These are phyloP conservation scores for Prunus persica DNA, from an alignment of 306 rosid species.

Conservation along the genomic window Prunus_persica_NCBIv2 NC_034009.1:4121001-4121500, in stretches of 20 bases:
- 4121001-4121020: too few species aligned
- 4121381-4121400: not conserved
- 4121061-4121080: too few species aligned
- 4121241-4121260: slow-evolving; percentile 52
- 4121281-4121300: slow-evolving; percentile 33
- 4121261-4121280: slow-evolving; percentile 37
- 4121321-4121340: not conserved
- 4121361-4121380: not conserved
- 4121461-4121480: too few species aligned
- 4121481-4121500: too few species aligned
- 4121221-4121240: slow-evolving; percentile 52
- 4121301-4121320: slow-evolving; percentile 16
- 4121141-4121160: not conserved
- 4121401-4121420: not conserved
- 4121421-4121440: not conserved
- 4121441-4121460: not conserved
- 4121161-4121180: slow-evolving; percentile 25
- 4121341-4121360: not conserved
- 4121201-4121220: slow-evolving; percentile 56
- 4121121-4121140: not conserved
- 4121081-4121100: not conserved
- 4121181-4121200: slow-evolving; percentile 60
- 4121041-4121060: too few species aligned
- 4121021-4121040: not conserved
- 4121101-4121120: not conserved